Base-by-base conservation (phyloP, 2,329 filamentous ascomycete genomes). In the Macrophomina pseudophaseolina region DNA sequence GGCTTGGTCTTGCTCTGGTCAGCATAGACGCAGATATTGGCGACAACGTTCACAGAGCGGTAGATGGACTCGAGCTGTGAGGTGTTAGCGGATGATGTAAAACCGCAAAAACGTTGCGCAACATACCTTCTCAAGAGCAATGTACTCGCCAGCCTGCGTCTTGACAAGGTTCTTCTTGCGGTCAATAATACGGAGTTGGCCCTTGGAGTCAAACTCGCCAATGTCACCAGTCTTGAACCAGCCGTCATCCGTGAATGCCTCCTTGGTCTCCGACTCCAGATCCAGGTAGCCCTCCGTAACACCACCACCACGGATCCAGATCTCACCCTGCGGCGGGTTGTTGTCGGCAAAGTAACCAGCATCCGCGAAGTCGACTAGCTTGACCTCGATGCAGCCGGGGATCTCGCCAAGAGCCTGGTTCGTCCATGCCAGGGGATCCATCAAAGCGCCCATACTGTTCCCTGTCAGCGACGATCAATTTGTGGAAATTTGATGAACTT, bases 141-240 rank as follows among this genome's bases (percentile, higher is more conserved):
- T 96, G 80, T 98, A 98, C 84, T 98, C 94, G 72, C 94, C 94
- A 68, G 94, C 93, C 70, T 92, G 87, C 70, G 95, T 94, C 88
- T 98, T 98, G 80, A 98, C 92, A 66, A 98, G 84, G 81, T 98
- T 98, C 89, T 98, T 98, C 88, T 97, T 94, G 72, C 94, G 92
- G 79, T 98, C 94, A 75, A 98, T 94, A 77, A 98, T 90, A 72
- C 85, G 87, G 71, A 98, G 81, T 77, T 97, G 91, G 51, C 94
- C 94, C 69, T 90, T 85, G 52, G 82, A 76, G 78, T 94, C 90
- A 74, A 94, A 95, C 77, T 97, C 92, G 73, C 94, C 94, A 77
- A 98, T 95, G 74, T 98, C 94, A 68, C 94, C 94, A 16, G 93
- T 97, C 86, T 91, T 94, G 87, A 98, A 98, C 95, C 95, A 98